Percentiles rank a stretch among this genome's conserved stretches.
phyloP scores from a whole-genome alignment of 2,329 filamentous ascomycete species.

The Trichoderma koningii region DNA sequence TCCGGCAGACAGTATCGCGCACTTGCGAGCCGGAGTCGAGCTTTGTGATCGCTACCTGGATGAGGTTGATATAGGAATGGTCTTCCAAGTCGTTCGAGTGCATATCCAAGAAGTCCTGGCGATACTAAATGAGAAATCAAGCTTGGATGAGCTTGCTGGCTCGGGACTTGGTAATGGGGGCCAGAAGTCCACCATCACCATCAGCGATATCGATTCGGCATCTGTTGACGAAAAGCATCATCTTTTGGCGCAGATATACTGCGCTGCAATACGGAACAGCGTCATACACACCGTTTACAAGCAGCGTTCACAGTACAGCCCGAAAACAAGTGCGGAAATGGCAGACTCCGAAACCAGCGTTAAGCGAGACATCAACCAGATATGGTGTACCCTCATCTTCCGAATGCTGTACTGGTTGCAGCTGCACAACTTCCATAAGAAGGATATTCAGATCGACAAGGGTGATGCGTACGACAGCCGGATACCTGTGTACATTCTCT shows the following conservation, averaged over 20 bases:
- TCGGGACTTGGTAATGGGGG: too few species aligned
- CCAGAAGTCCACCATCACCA: not conserved
- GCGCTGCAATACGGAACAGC: not conserved
- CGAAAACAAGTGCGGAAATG: not conserved
- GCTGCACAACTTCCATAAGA: conserved; percentile 2
- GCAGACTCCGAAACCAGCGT: not conserved
- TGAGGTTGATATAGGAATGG: not conserved
- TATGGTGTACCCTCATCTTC: not conserved
- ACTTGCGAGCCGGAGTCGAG: not conserved
- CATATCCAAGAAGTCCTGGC: not conserved
- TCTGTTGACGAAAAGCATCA: not conserved
- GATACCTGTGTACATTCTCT: not conserved
- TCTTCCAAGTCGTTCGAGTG: not conserved
- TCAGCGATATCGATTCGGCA: not conserved
- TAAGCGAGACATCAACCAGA: not conserved
- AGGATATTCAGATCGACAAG: conserved; percentile 2
- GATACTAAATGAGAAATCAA: not conserved
- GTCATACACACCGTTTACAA: not conserved
- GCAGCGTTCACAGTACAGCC: not conserved
- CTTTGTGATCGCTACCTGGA: conserved; percentile 2
- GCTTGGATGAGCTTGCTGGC: not conserved
- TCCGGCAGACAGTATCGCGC: not conserved
- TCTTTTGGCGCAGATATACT: not conserved
- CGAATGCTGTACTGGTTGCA: conserved; percentile 6
- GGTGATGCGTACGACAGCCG: conserved; percentile 7